A percentile compares a stretch with the other conserved stretches of the same genome.
Evolutionary conservation across 2,329 filamentous ascomycete genomes (phyloP).

Genomic region (Phoma sp.): DNA sequence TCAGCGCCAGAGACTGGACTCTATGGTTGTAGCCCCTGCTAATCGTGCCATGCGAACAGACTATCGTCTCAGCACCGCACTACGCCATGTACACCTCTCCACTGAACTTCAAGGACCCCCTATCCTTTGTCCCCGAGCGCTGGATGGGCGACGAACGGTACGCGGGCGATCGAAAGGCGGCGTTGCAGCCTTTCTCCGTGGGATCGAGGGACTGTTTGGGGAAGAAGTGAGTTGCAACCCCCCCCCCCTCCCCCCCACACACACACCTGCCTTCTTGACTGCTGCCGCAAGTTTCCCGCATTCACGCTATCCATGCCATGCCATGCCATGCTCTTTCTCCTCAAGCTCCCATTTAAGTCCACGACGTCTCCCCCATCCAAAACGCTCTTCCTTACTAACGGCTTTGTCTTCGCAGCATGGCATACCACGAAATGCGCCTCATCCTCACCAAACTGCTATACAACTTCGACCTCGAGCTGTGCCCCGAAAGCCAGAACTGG

Average conservation of each 20-base stretch:
- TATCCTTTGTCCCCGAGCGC: constrained; percentile 37
- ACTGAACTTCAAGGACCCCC: constrained; percentile 35
- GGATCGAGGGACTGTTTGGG: constrained; percentile 36
- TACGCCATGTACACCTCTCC: constrained; percentile 39
- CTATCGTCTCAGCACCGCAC: not conserved
- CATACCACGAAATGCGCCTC: constrained; percentile 51
- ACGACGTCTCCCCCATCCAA: too few species aligned
- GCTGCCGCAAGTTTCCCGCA: too few species aligned
- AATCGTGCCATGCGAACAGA: not conserved
- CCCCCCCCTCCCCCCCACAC: too few species aligned
- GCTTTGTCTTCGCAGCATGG: too few species aligned
- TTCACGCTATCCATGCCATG: too few species aligned
- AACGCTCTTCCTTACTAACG: too few species aligned
- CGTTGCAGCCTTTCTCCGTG: constrained; percentile 36
- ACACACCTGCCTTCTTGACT: too few species aligned
- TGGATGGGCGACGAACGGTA: constrained; percentile 49
- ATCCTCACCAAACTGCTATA: constrained; percentile 48
- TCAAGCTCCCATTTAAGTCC: too few species aligned
- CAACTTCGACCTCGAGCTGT: constrained; percentile 48
- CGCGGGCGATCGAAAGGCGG: constrained; percentile 38
- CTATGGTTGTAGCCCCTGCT: not conserved
- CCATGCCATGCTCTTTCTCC: too few species aligned
- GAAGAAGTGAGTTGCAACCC: too few species aligned
- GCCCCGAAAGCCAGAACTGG: constrained; percentile 32
- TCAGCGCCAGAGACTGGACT: too few species aligned